Evolutionary conservation across 345 rosid genomes (phyloP).

Genomic region (Noccaea caerulescens): DNA sequence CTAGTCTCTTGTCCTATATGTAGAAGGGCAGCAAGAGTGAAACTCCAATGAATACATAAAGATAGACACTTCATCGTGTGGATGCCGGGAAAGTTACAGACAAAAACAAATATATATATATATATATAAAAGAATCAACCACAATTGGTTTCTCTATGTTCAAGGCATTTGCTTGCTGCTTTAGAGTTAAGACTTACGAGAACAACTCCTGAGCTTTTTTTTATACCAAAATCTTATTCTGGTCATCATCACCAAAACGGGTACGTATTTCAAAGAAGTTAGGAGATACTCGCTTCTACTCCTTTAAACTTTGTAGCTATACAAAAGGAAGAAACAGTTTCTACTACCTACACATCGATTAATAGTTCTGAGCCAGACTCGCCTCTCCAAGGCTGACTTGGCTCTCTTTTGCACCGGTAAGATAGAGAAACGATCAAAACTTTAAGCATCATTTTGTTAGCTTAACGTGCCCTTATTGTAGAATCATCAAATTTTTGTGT

Average conservation of each 20-base stretch:
- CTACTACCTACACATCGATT: slow-evolving; percentile 74
- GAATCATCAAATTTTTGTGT: background rate
- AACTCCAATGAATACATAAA: background rate
- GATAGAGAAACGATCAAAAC: background rate
- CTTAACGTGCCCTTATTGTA: background rate
- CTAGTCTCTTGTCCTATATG: slow-evolving; percentile 30
- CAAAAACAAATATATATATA: background rate
- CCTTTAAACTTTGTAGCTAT: slow-evolving; percentile 86
- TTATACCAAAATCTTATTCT: slow-evolving; percentile 87
- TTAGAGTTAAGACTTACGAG: too few species aligned
- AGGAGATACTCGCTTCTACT: slow-evolving; percentile 70
- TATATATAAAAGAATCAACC: background rate
- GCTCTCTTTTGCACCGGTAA: slow-evolving; percentile 38
- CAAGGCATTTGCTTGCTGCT: slow-evolving; percentile 12
- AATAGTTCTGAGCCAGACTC: slow-evolving; percentile 86
- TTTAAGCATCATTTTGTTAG: background rate
- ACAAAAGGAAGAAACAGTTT: slow-evolving; percentile 83
- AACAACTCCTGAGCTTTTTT: slow-evolving; percentile 68
- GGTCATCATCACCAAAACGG: slow-evolving; percentile 77
- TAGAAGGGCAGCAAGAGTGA: background rate
- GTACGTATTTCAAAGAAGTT: slow-evolving; percentile 68
- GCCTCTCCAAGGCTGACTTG: slow-evolving; percentile 64
- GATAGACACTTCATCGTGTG: background rate
- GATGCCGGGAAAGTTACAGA: slow-evolving; percentile 21
- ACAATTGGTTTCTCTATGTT: background rate